Conservation (phyloP, 78 protist genomes). For the Fonticula alba region DNA sequence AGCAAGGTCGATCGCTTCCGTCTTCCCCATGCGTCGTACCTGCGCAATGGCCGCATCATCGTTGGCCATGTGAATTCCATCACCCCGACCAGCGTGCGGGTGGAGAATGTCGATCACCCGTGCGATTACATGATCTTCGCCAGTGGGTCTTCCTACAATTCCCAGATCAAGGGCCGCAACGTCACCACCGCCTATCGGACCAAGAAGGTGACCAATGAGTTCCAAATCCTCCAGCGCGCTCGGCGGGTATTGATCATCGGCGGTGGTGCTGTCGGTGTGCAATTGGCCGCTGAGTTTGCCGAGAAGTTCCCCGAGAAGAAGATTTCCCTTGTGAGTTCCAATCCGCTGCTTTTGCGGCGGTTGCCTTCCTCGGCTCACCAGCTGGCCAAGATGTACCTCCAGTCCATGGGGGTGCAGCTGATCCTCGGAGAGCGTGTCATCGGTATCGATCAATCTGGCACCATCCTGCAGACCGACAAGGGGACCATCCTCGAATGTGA, state of each 20-base stretch:
- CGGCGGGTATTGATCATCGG: constrained; percentile 7
- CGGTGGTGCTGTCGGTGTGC: constrained; percentile 14
- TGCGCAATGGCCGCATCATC: neutral
- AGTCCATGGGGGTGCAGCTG: neutral
- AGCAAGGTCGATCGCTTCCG: neutral
- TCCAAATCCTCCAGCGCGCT: neutral
- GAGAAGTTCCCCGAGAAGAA: neutral
- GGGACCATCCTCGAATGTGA: too few species aligned
- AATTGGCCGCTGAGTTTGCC: constrained; percentile 8
- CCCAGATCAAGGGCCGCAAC: neutral
- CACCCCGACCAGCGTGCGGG: neutral
- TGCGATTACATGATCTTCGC: constrained; percentile 8
- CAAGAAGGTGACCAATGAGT: neutral
- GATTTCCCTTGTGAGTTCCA: neutral
- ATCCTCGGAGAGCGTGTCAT: neutral
- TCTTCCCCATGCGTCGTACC: neutral
- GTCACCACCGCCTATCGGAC: neutral
- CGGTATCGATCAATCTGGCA: neutral
- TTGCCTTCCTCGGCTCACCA: neutral
- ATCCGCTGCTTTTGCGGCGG: neutral
- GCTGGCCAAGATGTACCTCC: neutral
- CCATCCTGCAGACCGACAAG: too few species aligned
- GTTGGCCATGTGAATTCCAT: neutral
- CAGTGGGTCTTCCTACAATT: neutral
- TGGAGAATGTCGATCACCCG: neutral